Percentiles rank a stretch among this genome's conserved stretches.
phyloP scores from a whole-genome alignment of 352 stramenopile species.

The Pythium aquatile region DNA sequence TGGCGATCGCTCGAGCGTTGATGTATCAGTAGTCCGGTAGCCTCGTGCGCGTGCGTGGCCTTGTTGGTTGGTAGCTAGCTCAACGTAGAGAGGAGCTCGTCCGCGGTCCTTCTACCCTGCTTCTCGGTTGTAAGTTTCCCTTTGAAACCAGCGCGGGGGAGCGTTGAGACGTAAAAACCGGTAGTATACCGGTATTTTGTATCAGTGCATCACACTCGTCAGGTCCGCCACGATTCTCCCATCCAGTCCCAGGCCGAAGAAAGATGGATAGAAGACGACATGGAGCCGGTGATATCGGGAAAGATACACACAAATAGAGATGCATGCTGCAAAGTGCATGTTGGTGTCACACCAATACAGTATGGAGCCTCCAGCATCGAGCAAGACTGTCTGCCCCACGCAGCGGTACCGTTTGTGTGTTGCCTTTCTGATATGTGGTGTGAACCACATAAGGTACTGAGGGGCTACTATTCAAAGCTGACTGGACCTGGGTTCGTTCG shows the following conservation, averaged over 20 bases:
- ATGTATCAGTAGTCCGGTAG: not conserved
- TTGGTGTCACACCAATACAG: too few relatives aligned
- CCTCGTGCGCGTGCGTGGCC: not conserved
- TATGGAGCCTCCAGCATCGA: too few relatives aligned
- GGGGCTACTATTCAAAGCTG: constrained; percentile 3
- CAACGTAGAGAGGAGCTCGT: not conserved
- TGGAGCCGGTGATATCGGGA: not conserved
- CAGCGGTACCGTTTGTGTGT: not conserved
- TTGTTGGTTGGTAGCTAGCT: not conserved
- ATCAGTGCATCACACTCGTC: not conserved
- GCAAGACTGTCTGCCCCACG: too few relatives aligned
- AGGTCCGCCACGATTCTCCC: not conserved
- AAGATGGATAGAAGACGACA: not conserved
- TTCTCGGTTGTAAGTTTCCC: constrained; percentile 17
- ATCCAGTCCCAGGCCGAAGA: not conserved
- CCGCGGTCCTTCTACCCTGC: not conserved
- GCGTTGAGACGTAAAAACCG: constrained; percentile 13
- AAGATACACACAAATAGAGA: not conserved
- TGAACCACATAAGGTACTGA: not conserved
- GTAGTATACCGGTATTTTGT: constrained; percentile 10
- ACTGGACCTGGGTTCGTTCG: constrained; percentile 1
- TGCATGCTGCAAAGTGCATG: too few relatives aligned
- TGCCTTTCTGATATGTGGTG: not conserved
- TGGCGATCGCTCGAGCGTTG: constrained; percentile 18
- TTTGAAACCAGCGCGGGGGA: constrained; percentile 20